These are phyloP conservation scores for Thermomyces lanuginosus DNA, from an alignment of 2,329 filamentous ascomycete genomes.

Conservation along the genomic window DNA sequence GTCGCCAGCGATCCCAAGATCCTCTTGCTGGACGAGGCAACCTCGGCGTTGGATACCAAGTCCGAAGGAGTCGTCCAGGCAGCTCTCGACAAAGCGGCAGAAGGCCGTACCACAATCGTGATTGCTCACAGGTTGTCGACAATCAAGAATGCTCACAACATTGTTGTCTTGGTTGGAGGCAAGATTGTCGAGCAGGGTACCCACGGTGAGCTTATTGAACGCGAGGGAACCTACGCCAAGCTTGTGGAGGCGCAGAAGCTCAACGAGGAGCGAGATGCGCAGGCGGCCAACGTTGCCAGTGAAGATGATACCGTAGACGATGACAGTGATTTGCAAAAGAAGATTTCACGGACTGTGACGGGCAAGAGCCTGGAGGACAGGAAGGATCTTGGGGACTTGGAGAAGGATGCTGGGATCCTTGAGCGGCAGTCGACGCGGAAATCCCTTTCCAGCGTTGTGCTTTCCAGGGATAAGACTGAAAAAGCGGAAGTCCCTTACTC, in stretches of 20 bases:
- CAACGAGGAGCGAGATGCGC: constrained; percentile 40
- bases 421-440: constrained; percentile 34
- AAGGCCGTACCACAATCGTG: constrained; percentile 28
- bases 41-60: constrained; percentile 71
- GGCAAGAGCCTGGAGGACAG: background rate
- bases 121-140: constrained; percentile 33
- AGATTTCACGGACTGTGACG: constrained; percentile 11
- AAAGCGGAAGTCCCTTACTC: constrained; percentile 45
- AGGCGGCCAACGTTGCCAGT: background rate
- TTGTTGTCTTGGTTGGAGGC: constrained; percentile 30
- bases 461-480: constrained; percentile 36
- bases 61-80: constrained; percentile 75
- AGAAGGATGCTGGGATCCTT: constrained; percentile 18
- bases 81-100: constrained; percentile 57
- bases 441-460: constrained; percentile 51
- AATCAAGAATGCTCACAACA: constrained; percentile 29
- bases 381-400: constrained; percentile 15
- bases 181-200: constrained; percentile 29
- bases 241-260: constrained; percentile 37
- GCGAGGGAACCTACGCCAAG: constrained; percentile 23
- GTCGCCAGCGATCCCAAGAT: constrained; percentile 69
- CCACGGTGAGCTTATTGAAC: constrained; percentile 23
- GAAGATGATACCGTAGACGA: constrained; percentile 9
- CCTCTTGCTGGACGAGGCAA: constrained; percentile 78
- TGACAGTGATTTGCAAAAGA: constrained; percentile 13